Evolutionary conservation across 306 rosid species (phyloP), one percentile per base, ranked within the genome.

Genomic region (Aeschynomene evenia): DNA sequence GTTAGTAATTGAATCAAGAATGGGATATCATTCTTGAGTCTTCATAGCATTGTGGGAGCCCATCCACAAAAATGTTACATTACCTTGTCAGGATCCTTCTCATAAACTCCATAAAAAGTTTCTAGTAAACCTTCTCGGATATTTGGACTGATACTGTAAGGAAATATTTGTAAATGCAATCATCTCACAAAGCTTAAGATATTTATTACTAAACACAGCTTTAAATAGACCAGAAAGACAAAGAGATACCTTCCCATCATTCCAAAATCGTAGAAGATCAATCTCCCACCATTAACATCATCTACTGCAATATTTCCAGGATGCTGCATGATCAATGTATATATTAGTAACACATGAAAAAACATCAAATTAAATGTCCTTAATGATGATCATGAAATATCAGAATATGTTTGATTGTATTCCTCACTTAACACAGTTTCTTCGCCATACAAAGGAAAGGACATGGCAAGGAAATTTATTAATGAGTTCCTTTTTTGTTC

Each of bases 281-380:
- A 91, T 79, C 99, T 84, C 68, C 99, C 99, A 77, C 99, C 99
- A 86, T 95, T 91, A 68, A 95, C 86, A 83, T 95, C 99, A 82
- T 95, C 99, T 21, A 95, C 99, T 33, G 97, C 99, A 81, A 95
- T 95, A 73, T 95, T 95, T 79, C 97, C 97, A 37, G 99, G 99
- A 75, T 95, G 99, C 99, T 95, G 86, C 83, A 74, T 68, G 42
- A 43, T 81, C 60, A 58, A 72, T 26, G 62, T 21, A 67, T 20
- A 40, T 15, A 64, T 64, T 31, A 33, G 10, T 60, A 39, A 68
- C 70, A 34, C 42, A 26, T 16, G 39, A 52, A 18, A 36, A 57
- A 57, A 77, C 19, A 63, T 43, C 53, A 33, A 26, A 63, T 40
- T 21, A n/a, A 77, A 60, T 68, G 40, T 55, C 73, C 63, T 21